phyloP scores from a whole-genome alignment of 1,284 basidiomycete species.

The Ustilago cynodontis region DNA sequence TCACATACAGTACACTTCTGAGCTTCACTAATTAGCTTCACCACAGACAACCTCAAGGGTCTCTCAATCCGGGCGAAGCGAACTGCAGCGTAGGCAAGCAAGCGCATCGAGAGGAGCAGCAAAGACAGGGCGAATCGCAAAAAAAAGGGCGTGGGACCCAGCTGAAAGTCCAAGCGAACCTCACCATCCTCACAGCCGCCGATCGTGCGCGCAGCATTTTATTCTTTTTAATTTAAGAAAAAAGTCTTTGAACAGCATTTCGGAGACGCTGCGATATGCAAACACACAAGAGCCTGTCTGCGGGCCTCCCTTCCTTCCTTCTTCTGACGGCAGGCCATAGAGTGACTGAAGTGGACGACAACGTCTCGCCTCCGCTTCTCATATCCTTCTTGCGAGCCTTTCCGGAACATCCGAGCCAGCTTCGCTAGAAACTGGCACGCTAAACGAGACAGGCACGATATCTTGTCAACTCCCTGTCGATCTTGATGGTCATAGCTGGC shows the following conservation, averaged over 20 bases:
- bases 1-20: no score
- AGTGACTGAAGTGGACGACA: no score
- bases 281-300: no score
- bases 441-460: conserved; percentile 4
- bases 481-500: background rate
- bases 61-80: background rate
- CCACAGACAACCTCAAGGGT: no score
- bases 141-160: no score
- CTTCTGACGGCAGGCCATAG: background rate
- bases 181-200: background rate
- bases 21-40: no score
- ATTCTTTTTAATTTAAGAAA: no score
- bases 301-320: no score
- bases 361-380: background rate
- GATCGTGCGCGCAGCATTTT: background rate
- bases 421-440: conserved; percentile 8
- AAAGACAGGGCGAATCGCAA: background rate
- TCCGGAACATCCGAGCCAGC: conserved; percentile 4
- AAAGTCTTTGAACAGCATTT: no score
- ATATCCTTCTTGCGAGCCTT: conserved; percentile 5
- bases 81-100: background rate
- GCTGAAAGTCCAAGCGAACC: background rate
- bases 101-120: conserved; percentile 2
- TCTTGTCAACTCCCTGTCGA: conserved; percentile 8
- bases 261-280: background rate